Evolutionary conservation across 176 grass and related monocot species (phyloP).

Genomic region (Luzula sylvatica): DNA sequence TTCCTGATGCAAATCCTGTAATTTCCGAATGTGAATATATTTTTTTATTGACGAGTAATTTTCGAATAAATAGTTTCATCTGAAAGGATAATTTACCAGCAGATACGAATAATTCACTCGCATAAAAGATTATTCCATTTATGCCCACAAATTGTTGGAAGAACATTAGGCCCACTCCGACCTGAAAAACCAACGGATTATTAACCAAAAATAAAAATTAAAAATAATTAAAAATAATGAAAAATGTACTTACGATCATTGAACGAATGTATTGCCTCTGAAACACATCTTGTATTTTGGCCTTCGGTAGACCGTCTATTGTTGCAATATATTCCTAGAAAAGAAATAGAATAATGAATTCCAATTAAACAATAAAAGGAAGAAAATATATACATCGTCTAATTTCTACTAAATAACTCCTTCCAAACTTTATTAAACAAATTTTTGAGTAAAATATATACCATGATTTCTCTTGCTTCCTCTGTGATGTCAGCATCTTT

Average conservation of each 20-base stretch:
- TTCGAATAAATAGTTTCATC: not conserved
- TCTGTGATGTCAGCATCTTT: conserved; percentile 27
- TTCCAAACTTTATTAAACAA: too few relatives aligned
- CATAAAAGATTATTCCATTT: conserved; percentile 60
- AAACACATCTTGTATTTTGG: conserved; percentile 44
- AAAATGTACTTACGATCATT: conserved; percentile 22
- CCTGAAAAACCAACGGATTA: conserved; percentile 20
- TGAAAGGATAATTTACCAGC: conserved; percentile 31
- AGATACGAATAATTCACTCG: conserved; percentile 54
- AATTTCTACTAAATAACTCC: too few relatives aligned
- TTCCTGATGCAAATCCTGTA: conserved; percentile 48
- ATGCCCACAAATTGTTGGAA: conserved; percentile 57
- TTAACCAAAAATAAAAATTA: not conserved
- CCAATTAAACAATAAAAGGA: not conserved
- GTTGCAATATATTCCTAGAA: conserved; percentile 35
- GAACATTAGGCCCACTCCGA: conserved; percentile 50
- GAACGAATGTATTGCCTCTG: conserved; percentile 31
- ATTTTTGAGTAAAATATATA: not conserved
- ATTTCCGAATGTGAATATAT: not conserved
- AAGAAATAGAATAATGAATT: not conserved
- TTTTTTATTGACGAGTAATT: not conserved
- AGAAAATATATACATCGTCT: too few relatives aligned
- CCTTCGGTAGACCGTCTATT: conserved; percentile 29
- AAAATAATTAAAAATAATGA: not conserved
- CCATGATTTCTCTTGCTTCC: conserved; percentile 41